Base-by-base conservation (phyloP, 2,329 filamentous ascomycete genomes). In the Beauveria sp. region DNA sequence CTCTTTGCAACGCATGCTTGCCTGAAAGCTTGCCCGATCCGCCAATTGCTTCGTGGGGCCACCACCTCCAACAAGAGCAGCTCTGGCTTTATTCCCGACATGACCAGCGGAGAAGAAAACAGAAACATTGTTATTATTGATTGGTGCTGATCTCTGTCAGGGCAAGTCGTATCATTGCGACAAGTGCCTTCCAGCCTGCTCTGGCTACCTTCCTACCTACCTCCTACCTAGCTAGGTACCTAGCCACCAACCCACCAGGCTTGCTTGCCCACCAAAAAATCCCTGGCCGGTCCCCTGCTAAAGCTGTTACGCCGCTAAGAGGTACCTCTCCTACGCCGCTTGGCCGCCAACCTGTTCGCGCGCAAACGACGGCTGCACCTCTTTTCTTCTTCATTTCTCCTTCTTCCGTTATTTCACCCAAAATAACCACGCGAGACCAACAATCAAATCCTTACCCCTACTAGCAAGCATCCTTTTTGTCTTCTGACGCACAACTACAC, bases 381-480 rank as follows among this genome's bases (percentile, higher is more conserved):
- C 16, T 46, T 52, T 52, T 44, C 46, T 43, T 46, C 34, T 30
- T 24, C 24, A 22, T 34, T 37, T 43, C 22, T 41, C 44, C 40
- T 30, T 51, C 22, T 48, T 47, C 37, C n/a, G 18, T 50, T 34
- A 40, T 58, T 12, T 51, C 55, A n/a, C 55, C 24, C 44, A 57
- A 41, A 43, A 50, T 14, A 26, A 47, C 43, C 44, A 12, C 30
- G 20, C 14, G 26, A 20, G 22, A 51, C 44, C 55, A 50, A 57
- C 52, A 44, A 55, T 30, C 50, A 60, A 54, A 56, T 40, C 37
- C 47, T 57, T 57, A 51, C 43, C 54, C 59, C 47, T 61, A 61
- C 54, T 57, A 56, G 28, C 51, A 48, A 44, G n/a, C 51, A 47
- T 54, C 34, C 40, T 14, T 46, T 47, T 47, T 16, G 20, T 24